Base-by-base conservation (phyloP, 2,329 filamentous ascomycete species). In the Colletotrichum tamarilloi region DNA sequence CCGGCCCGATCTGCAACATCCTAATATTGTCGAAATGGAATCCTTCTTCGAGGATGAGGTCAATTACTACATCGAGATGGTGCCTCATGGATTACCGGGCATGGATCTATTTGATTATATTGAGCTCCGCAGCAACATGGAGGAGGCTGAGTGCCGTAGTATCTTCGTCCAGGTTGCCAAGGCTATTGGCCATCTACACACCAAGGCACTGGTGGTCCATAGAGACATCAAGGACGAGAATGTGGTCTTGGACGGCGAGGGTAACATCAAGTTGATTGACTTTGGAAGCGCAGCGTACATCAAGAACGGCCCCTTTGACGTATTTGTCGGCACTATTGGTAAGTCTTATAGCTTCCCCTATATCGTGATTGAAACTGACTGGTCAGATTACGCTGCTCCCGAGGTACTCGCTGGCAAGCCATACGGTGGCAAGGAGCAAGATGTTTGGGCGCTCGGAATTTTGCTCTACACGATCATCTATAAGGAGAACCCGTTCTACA, bases 41-140 rank as follows among this genome's bases (percentile, higher is more conserved):
- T 90, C 91, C 74, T 93, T 93, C 80, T 93, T 93, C 77, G 92
- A 93, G 81, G 94, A 97, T 77, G 92, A 94, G 75, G 87, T 92
- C 78, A 98, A 99, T 80, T 99, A 99, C 84, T 99, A 99, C 83
- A 99, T 99, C 77, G 97, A 98, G 82, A 99, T 98, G 95, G 89
- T 94, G 16, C 97, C 97, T 0, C 97, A 98, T 78, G 97, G 97
- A 1, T 87, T 98, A 49, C 97, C 97, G 0, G 97, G 97, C 14
- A 98, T 99, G 95, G 97, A 99, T 82, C 88, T 99, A 2, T 99
- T 99, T 79, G 97, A 99, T 83, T 99, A 99, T 82, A 99, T 99
- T 76, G 97, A 99, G 82, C 89, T 99, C 67, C 92, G 96, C 30
- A 92, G 95, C 58, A 98, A 96, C 79, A 99, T 99, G 97, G 95